Percentiles rank a stretch among this genome's conserved stretches.
phyloP scores from a whole-genome alignment of 23 red algal genomes.

The Gracilaria domingensis region DNA sequence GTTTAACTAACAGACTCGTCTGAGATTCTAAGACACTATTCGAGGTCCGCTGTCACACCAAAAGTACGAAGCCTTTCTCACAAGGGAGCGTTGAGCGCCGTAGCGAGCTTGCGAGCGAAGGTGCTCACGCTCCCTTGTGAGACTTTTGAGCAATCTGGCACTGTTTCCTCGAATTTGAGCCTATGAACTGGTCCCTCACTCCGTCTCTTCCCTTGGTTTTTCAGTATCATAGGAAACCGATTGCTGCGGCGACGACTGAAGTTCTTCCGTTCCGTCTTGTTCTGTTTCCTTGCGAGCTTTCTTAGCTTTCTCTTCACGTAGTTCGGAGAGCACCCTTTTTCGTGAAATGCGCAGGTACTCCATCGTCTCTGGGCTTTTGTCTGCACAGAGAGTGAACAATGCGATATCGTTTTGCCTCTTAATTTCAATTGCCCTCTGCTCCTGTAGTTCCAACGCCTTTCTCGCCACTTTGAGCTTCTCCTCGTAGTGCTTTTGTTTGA shows the following conservation, averaged over 20 bases:
- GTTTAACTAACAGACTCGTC: background rate
- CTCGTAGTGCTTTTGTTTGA: constrained; percentile 30
- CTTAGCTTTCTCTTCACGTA: background rate
- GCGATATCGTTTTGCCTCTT: background rate
- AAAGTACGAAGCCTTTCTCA: no score
- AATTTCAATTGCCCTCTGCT: background rate
- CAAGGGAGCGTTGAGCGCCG: no score
- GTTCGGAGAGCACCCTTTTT: background rate
- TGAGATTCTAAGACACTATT: no score
- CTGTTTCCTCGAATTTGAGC: background rate
- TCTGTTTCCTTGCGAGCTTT: background rate
- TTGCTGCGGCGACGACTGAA: background rate
- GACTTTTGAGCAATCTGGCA: background rate
- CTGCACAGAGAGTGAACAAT: background rate
- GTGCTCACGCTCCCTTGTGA: background rate
- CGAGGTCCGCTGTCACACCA: background rate
- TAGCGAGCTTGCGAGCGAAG: background rate
- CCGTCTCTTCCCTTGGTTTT: background rate
- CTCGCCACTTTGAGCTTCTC: background rate
- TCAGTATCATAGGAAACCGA: background rate
- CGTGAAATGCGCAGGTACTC: background rate
- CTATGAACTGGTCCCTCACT: background rate
- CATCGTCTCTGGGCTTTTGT: background rate
- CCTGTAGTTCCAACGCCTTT: background rate
- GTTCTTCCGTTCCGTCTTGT: no score